Evolutionary conservation across 805 yeast genomes (phyloP).

Genomic region (Candida nitratophila): DNA sequence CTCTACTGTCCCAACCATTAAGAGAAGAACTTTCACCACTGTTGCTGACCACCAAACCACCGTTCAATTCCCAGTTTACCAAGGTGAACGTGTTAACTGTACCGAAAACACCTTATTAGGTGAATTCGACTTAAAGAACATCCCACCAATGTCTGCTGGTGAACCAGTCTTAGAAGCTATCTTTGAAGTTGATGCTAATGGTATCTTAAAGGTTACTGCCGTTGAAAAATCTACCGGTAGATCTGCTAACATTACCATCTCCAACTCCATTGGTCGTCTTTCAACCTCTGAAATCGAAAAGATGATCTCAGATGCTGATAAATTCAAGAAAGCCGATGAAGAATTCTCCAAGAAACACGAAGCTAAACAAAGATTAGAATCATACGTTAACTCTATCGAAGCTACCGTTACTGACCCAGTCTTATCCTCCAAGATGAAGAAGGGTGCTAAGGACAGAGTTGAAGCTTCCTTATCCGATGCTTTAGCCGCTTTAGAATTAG

Average conservation of each 20-base stretch:
- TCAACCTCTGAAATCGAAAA: slow-evolving; percentile 94
- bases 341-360: slow-evolving; percentile 99
- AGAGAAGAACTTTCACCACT: slow-evolving; percentile 98
- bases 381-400: slow-evolving; percentile 95
- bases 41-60: slow-evolving; percentile 98
- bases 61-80: slow-evolving; percentile 98
- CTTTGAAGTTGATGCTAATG: slow-evolving; percentile 98
- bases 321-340: slow-evolving; percentile 97
- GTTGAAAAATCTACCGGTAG: slow-evolving; percentile 98
- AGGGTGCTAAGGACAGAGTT: slow-evolving; percentile 93
- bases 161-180: slow-evolving; percentile 99
- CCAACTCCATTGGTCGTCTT: slow-evolving; percentile 98
- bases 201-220: slow-evolving; percentile 98
- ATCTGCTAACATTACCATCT: slow-evolving; percentile 96
- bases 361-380: slow-evolving; percentile 98
- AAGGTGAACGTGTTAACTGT: slow-evolving; percentile 99
- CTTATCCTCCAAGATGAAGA: slow-evolving; percentile 95
- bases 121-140: slow-evolving; percentile 96
- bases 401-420: slow-evolving; percentile 97
- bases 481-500: slow-evolving; percentile 93
- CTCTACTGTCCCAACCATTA: slow-evolving; percentile 98
- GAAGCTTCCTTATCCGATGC: slow-evolving; percentile 98
- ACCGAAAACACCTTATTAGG: slow-evolving; percentile 96
- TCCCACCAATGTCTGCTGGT: slow-evolving; percentile 98
- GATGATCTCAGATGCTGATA: slow-evolving; percentile 98